A percentile compares a stretch with the other conserved stretches of the same genome.
phyloP scores from a whole-genome alignment of 2,329 filamentous ascomycete genomes.

The Epichloe gansuensis region DNA sequence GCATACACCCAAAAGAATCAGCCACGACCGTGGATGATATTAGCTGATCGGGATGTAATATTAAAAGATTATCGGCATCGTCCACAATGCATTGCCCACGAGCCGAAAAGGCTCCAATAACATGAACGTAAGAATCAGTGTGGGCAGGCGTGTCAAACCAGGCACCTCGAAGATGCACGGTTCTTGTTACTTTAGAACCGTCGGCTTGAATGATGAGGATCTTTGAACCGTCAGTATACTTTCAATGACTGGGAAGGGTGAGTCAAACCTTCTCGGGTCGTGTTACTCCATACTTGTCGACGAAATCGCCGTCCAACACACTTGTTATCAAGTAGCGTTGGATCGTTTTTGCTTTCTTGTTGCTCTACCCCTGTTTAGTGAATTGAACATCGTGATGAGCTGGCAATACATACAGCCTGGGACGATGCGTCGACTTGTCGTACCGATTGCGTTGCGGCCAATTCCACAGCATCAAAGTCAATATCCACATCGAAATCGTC shows the following conservation, averaged over 20 bases:
- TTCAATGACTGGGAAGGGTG: too few relatives aligned
- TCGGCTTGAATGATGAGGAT: slow-evolving; percentile 75
- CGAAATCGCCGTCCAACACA: slow-evolving; percentile 57
- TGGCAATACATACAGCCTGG: slow-evolving; percentile 21
- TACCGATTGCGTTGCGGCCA: slow-evolving; percentile 57
- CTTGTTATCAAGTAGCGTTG: slow-evolving; percentile 76
- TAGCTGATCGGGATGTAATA: slow-evolving; percentile 88
- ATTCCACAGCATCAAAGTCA: slow-evolving; percentile 67
- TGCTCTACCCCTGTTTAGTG: slow-evolving; percentile 58
- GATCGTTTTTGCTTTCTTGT: slow-evolving; percentile 57
- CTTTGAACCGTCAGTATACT: slow-evolving; percentile 29
- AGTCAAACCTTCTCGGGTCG: slow-evolving; percentile 56
- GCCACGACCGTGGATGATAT: slow-evolving; percentile 90
- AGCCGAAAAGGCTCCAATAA: slow-evolving; percentile 64
- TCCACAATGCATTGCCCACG: slow-evolving; percentile 69
- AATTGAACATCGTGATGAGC: slow-evolving; percentile 15
- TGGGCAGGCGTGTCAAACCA: slow-evolving; percentile 76
- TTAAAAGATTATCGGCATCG: slow-evolving; percentile 70
- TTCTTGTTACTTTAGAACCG: slow-evolving; percentile 48
- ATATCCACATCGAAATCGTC: slow-evolving; percentile 52
- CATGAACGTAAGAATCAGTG: slow-evolving; percentile 65
- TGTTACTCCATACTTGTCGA: slow-evolving; percentile 45
- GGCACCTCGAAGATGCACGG: slow-evolving; percentile 66
- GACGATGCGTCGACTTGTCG: slow-evolving; percentile 16
- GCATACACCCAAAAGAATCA: slow-evolving; percentile 88